These are phyloP conservation scores for Chytriomyces sp. DNA, from an alignment of 192 early-diverging fungal genomes.

Conservation along the genomic window DNA sequence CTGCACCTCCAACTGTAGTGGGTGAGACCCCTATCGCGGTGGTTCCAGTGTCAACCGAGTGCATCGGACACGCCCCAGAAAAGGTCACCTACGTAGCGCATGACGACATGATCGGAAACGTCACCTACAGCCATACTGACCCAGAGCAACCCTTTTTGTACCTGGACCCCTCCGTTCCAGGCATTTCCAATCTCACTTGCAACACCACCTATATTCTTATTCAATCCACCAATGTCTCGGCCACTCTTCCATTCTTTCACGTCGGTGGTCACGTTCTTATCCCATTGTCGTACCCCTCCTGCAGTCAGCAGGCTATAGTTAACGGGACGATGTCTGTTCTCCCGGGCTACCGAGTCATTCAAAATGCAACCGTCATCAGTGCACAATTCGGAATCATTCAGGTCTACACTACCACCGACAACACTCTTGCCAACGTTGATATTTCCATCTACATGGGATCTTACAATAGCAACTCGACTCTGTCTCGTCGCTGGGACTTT, in stretches of 20 bases:
- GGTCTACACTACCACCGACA: not conserved
- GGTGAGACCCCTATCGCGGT: not conserved
- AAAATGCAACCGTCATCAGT: not conserved
- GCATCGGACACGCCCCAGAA: not conserved
- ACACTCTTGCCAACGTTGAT: not conserved
- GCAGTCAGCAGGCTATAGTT: not conserved
- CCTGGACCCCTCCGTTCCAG: not conserved
- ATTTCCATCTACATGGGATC: constrained; percentile 1
- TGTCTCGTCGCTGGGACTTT: not conserved
- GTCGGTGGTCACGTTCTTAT: not conserved
- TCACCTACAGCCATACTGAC: not conserved
- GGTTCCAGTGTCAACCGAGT: not conserved
- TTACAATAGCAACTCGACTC: not conserved
- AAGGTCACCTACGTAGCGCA: not conserved
- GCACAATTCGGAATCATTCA: not conserved
- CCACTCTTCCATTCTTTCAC: not conserved
- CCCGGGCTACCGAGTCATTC: not conserved
- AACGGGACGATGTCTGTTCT: not conserved
- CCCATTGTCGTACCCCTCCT: not conserved
- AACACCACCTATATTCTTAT: not conserved
- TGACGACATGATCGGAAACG: not conserved
- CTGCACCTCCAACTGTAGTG: not conserved
- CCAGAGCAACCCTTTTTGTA: not conserved
- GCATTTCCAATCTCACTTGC: not conserved
- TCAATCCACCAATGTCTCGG: not conserved